Base-by-base conservation (phyloP, 768 basidiomycete species). In the Trametes maxima region DNA sequence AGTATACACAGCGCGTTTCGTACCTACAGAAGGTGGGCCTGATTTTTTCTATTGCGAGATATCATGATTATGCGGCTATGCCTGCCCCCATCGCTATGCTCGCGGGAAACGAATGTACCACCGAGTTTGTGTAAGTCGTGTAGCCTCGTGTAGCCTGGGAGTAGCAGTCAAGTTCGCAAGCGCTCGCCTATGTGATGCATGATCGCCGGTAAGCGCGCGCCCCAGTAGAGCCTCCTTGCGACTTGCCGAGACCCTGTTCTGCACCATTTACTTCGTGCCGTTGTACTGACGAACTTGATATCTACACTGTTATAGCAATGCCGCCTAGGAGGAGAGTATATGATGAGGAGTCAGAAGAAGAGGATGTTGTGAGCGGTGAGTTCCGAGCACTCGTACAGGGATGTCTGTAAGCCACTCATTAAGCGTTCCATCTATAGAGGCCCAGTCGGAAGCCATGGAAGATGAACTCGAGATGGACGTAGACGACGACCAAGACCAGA, bases 381-480 rank as follows among this genome's bases (percentile, higher is more conserved):
- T 52, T 10, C n/a, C 28, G 19, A 22, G 22, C 7, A 28, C 24
- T 2, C 33, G 28, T 14, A 42, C 25, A 13, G 1, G 17, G 21
- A n/a, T 14, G 5, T 19, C 19, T 5, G 48, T 24, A 17, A 56
- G 28, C 28, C 8, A 48, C 14, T 19, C 35, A 8, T 42, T 46
- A 45, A 42, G 21, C 33, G 16, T 37, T 49, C 37, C 35, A 19
- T 2, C 48, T 42, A 33, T 48, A 67, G 57, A 66, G 63, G 56
- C 64, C 6, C 72, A 69, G 44, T 75, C 76, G 21, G 77, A 75
- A 11, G 73, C 68, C 8, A 76, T 77, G 25, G 71, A 71, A 14
- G 75, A 75, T 5, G 75, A 78, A 37, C 77, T 73, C 2, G 80
- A 79, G 10, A 77, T 76, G 65, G 77, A 73, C 21, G 72, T 76